Evolutionary conservation across 2,329 filamentous ascomycete species (phyloP).

Genomic region (Penicillium sp.): DNA sequence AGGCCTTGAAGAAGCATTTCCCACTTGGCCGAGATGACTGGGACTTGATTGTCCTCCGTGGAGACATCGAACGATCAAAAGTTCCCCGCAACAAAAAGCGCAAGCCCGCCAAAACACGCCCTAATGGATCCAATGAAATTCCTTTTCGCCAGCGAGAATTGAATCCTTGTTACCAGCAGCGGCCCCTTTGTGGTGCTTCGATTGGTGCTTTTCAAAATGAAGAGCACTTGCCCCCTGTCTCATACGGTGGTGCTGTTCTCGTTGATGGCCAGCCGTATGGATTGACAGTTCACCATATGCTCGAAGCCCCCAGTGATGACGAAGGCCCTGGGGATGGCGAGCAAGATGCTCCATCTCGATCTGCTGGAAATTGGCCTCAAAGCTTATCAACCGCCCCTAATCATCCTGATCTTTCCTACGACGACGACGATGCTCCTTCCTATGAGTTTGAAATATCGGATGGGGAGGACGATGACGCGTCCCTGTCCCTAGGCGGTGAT

Average conservation of each 20-base stretch:
- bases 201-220: constrained; percentile 89
- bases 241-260: constrained; percentile 83
- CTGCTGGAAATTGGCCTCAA: constrained; percentile 47
- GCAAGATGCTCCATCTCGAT: constrained; percentile 44
- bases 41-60: constrained; percentile 65
- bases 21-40: constrained; percentile 59
- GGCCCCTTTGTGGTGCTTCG: constrained; percentile 82
- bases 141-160: constrained; percentile 37
- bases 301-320: constrained; percentile 68
- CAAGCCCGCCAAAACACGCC: constrained; percentile 39
- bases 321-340: constrained; percentile 50
- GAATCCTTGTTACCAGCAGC: constrained; percentile 78
- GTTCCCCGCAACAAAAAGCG: constrained; percentile 49
- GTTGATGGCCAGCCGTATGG: constrained; percentile 85
- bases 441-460: constrained; percentile 59
- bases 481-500: constrained; percentile 41
- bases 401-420: constrained; percentile 39
- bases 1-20: constrained; percentile 61
- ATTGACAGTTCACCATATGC: constrained; percentile 96
- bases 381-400: constrained; percentile 24
- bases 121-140: constrained; percentile 29
- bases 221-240: constrained; percentile 85
- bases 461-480: constrained; percentile 52
- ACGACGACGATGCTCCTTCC: constrained; percentile 43
- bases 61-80: constrained; percentile 61